Evolutionary conservation across 2,329 filamentous ascomycete species (phyloP), one percentile per base, ranked within the genome.

Genomic region (Geosmithia morbida): DNA sequence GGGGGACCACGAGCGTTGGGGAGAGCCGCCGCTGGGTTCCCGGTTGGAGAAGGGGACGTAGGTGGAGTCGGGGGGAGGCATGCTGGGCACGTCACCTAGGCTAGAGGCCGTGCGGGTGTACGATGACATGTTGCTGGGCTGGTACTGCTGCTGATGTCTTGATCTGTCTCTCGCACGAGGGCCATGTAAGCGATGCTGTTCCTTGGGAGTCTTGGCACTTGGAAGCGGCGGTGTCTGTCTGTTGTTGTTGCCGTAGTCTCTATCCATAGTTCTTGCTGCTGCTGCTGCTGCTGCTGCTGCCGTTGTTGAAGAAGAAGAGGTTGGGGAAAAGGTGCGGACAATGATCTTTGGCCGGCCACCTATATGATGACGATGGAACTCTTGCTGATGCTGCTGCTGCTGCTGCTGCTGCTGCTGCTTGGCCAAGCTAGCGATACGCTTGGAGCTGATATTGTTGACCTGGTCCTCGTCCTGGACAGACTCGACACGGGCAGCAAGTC

Each of bases 11-110:
- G 76, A 70, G 48, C 77, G 68, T 1, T 74, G 72, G 1, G 76
- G 77, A 6, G 80, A 65, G 48, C 55, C 57, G 33, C 49, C 56
- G 16, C 43, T 18, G 14, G 43, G 45, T 43, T 67, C 69, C 48
- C 67, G 62, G 40, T 67, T 66, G 37, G 70, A 70, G 53, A 76
- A 83, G 16, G 74, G 70, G 10, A 72, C 59, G 56, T 84, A 87
- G 5, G 79, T 74, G 2, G 75, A 71, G 53, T 85, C 82, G 37
- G 78, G 73, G 3, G 80, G 77, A 5, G 72, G 72, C 59, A 84
- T 79, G 51, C 70, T 66, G 2, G 74, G 74, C 3, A 76, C 73
- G 46, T 65, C 59, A 44, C 83, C 81, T 47, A 72, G 62, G 49
- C 78, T 68, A 8, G 75, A 78, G 20, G 66, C 68, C 16, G 62